Evolutionary conservation across 345 rosid species (phyloP).

Genomic region (Eucalyptus polybractea): DNA sequence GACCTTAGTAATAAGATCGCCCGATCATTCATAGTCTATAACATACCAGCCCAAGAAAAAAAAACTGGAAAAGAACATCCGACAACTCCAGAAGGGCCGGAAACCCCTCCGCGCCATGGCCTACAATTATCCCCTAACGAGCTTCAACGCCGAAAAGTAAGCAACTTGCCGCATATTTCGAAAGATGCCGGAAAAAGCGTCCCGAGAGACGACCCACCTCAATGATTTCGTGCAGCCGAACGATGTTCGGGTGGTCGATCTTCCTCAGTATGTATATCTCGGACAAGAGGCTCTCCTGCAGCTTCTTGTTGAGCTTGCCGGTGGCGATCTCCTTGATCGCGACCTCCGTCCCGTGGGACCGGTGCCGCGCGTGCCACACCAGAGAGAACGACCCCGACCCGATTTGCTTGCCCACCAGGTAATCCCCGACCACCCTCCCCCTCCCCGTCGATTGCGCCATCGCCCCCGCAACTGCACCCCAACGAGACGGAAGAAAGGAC

Average conservation of each 20-base stretch:
- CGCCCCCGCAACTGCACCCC: background rate
- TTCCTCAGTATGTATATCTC: constrained; percentile 70
- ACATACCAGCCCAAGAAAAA: background rate
- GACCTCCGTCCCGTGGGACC: constrained; percentile 79
- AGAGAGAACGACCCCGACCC: constrained; percentile 98
- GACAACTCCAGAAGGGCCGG: background rate
- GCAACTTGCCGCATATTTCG: background rate
- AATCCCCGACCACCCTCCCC: constrained; percentile 83
- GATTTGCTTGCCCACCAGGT: constrained; percentile 63
- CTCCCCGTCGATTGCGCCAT: constrained; percentile 67
- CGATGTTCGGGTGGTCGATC: constrained; percentile 81
- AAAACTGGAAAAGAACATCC: background rate
- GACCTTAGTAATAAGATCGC: background rate
- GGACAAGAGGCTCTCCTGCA: constrained; percentile 85
- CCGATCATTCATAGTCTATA: background rate
- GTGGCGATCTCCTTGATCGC: constrained; percentile 91
- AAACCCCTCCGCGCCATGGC: background rate
- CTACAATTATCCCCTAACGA: background rate
- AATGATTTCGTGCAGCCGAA: constrained; percentile 76
- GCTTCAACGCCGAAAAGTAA: background rate
- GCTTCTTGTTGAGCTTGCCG: constrained; percentile 56
- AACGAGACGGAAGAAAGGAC: background rate
- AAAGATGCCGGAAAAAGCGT: background rate
- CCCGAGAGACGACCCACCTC: constrained; percentile 32
- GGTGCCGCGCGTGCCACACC: constrained; percentile 92